Evolutionary conservation across 345 rosid species (phyloP), one percentile per base, ranked within the genome.

Genomic region (Mangifera indica): DNA sequence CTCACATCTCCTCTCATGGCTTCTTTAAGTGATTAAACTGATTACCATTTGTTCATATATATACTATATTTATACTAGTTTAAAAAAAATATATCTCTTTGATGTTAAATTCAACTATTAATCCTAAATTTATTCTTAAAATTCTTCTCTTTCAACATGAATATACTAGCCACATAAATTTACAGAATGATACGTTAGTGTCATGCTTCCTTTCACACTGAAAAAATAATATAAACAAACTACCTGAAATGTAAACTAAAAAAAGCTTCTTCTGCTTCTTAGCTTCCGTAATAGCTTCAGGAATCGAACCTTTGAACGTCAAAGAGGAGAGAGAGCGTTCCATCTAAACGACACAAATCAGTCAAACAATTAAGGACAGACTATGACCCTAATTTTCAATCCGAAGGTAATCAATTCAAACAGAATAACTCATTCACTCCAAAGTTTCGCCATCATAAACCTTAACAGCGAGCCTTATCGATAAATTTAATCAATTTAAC

Each of bases 211-310:
- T 49, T 45, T 0, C 2, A 21, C 29, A 74, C 7, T 51, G 56
- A 48, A 56, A n/a, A n/a, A n/a, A n/a, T n/a, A n/a, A n/a, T n/a
- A n/a, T n/a, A n/a, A n/a, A n/a, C n/a, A n/a, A n/a, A 57, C 73
- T 76, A 91, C 97, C 97, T 53, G 95, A 90, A 60, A 91, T 86
- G 77, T 88, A 90, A 29, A 94, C 98, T 26, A 94, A 85, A 54
- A 94, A 87, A 70, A 92, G 94, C 73, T 90, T 94, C 90, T 84
- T 92, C 87, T 81, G 91, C 34, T 29, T 63, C 70, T 85, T 83
- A 42, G 97, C 88, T 83, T 88, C 91, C 24, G 76, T 3, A 60
- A 94, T 92, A 5, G 97, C 98, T 77, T 87, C 89, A 24, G 87
- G 59, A 56, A 94, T 81, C 3, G 97, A 82, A 10, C 97, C 97